A percentile compares a stretch with the other conserved stretches of the same genome.
Evolutionary conservation across 352 stramenopile species (phyloP).

Genomic region (Plasmopara muralis): DNA sequence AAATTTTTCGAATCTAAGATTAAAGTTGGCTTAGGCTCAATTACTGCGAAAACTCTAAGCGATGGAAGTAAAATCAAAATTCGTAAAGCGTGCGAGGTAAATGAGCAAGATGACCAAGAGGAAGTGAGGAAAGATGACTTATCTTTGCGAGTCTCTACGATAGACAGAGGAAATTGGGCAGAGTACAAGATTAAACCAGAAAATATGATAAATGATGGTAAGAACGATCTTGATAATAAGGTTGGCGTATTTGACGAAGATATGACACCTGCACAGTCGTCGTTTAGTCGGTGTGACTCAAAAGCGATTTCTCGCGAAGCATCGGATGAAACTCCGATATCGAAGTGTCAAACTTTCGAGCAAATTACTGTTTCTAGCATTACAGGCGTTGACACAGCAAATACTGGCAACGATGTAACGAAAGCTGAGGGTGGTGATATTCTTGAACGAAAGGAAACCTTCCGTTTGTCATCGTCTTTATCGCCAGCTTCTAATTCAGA

Average conservation of each 20-base stretch:
- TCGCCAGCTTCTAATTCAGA: conserved; percentile 33
- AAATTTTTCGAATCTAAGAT: neutral
- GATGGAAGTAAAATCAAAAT: conserved; percentile 14
- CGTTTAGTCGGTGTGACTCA: neutral
- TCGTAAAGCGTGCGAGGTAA: neutral
- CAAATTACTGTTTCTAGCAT: conserved; percentile 19
- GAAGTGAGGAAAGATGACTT: conserved; percentile 7
- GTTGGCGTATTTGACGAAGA: neutral
- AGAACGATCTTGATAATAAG: conserved; percentile 14
- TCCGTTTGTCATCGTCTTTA: conserved; percentile 25
- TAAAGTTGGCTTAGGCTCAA: conserved; percentile 1
- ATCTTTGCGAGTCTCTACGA: conserved; percentile 26
- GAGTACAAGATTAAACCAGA: conserved; percentile 31
- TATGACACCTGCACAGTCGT: neutral
- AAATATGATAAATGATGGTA: conserved; percentile 16
- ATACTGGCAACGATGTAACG: conserved; percentile 15
- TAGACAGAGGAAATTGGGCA: conserved; percentile 44
- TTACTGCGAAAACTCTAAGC: conserved; percentile 7
- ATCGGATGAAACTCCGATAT: neutral
- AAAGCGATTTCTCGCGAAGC: neutral
- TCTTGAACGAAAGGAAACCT: conserved; percentile 7
- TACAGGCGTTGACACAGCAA: conserved; percentile 18
- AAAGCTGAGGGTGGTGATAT: conserved; percentile 1
- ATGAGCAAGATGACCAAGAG: conserved; percentile 10
- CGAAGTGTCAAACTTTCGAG: conserved; percentile 14